phyloP scores from a whole-genome alignment of 306 rosid genomes.

The Rosa persica region DNA sequence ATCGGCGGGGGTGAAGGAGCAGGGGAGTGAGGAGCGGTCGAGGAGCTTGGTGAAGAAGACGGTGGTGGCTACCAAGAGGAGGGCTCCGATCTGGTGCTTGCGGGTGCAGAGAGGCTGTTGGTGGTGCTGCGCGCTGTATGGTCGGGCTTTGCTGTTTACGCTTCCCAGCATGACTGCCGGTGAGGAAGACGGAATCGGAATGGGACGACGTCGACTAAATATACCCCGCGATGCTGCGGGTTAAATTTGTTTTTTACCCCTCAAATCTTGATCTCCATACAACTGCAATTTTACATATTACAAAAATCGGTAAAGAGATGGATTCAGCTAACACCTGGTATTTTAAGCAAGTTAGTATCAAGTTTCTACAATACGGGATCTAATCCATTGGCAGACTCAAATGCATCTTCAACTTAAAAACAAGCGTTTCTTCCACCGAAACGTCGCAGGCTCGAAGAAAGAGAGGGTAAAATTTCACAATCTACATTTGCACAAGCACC shows the following conservation, averaged over 20 bases:
- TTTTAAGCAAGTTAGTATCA: too few relatives aligned
- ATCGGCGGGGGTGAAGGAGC: slow-evolving; percentile 27
- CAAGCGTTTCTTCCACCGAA: neutral
- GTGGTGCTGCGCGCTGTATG: slow-evolving; percentile 28
- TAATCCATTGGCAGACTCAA: too few relatives aligned
- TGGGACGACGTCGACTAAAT: too few relatives aligned
- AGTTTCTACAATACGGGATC: too few relatives aligned
- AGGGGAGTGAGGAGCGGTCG: slow-evolving; percentile 43
- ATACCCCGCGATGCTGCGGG: too few relatives aligned
- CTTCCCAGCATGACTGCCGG: slow-evolving; percentile 36
- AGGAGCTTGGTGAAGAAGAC: slow-evolving; percentile 68
- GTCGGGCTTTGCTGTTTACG: slow-evolving; percentile 47
- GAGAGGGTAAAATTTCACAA: neutral
- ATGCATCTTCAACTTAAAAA: too few relatives aligned
- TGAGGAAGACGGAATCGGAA: too few relatives aligned
- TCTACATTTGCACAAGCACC: neutral
- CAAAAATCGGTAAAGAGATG: too few relatives aligned
- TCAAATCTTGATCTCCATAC: too few relatives aligned
- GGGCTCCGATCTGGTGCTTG: slow-evolving; percentile 78
- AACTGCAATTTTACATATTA: too few relatives aligned
- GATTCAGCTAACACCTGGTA: too few relatives aligned
- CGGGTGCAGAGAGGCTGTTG: slow-evolving; percentile 65
- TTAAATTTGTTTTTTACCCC: too few relatives aligned
- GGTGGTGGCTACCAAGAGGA: slow-evolving; percentile 54
- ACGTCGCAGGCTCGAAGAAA: slow-evolving; percentile 11